These are phyloP conservation scores for Alternaria ventricosa DNA, from an alignment of 2,329 filamentous ascomycete species.

Conservation along the genomic window DNA sequence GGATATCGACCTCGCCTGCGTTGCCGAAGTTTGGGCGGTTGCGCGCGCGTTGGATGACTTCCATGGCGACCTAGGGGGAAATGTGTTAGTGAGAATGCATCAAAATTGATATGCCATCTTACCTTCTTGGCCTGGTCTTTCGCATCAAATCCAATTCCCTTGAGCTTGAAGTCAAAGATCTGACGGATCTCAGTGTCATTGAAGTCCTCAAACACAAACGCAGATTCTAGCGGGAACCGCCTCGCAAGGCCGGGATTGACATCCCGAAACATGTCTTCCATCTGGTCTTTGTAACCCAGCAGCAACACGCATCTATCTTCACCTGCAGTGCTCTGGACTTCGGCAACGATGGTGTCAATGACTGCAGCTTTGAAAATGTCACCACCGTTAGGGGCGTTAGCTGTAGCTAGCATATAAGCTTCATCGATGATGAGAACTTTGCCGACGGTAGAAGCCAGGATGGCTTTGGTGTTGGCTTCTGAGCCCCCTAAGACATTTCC, in stretches of 20 bases:
- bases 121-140: conserved; percentile 58
- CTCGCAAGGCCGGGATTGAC: conserved; percentile 73
- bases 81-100: not conserved
- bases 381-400: conserved; percentile 39
- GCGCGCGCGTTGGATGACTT: conserved; percentile 66
- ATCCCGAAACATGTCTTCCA: conserved; percentile 76
- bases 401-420: conserved; percentile 70
- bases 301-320: conserved; percentile 77
- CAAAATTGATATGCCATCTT: not conserved
- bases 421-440: conserved; percentile 85
- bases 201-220: conserved; percentile 75
- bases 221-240: conserved; percentile 68
- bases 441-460: conserved; percentile 69
- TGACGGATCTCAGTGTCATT: conserved; percentile 61
- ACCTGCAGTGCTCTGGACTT: conserved; percentile 72
- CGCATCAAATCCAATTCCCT: conserved; percentile 59
- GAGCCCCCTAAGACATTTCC: conserved; percentile 69
- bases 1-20: conserved; percentile 74
- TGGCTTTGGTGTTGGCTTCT: conserved; percentile 74
- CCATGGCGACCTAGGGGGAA: conserved; percentile 53
- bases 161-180: conserved; percentile 70
- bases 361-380: conserved; percentile 68
- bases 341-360: conserved; percentile 75
- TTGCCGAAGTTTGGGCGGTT: conserved; percentile 74
- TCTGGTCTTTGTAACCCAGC: conserved; percentile 72